Evolutionary conservation across 805 yeast species (phyloP), one percentile per base, ranked within the genome.

Genomic region (Tetrapisispora phaffii): DNA sequence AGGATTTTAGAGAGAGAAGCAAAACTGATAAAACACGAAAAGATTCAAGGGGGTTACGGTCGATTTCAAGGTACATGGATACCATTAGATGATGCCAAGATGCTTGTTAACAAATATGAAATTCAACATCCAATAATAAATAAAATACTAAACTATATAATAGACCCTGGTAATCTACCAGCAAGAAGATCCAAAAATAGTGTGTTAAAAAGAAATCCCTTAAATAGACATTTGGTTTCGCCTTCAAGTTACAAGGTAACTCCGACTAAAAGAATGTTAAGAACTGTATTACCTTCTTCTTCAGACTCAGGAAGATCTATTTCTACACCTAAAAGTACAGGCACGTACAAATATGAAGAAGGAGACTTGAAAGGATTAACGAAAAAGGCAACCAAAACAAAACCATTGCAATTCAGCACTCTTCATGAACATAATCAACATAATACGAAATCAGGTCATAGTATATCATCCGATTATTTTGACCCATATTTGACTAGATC

Each of bases 21-120:
- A 20, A 87, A 79, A 56, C 72, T 69, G 41, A 79, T 81, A 36
- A 70, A 71, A 69, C 89, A 84, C 57, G 85, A 83, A 60, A 85
- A 83, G 60, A 76, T 85, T 47, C 93, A 83, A 60, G 94, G 93
- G 52, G 94, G 94, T 7, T 82, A 82, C 60, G 93, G 93, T 13
- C 66, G 87, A 42, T 84, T 82, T 57, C 93, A 85, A 65, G 94
- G 94, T 3, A 83, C 94, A 2, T 85, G 93, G 93, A 77, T 85
- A 34, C 93, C 93, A 0, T 58, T 84, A 36, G 72, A 71, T 2
- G 76, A 76, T 51, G 93, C 90, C 2, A 71, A 71, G 37, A 71
- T 75, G 39, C 67, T 82, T 53, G 80, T 79, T 3, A 67, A 70
- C 37, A 69, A 68, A 39, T 73, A 76, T 51, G 74, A 72, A 1